Evolutionary conservation across 257 asterid species (phyloP), one percentile per base, ranked within the genome.

Genomic region (Jasminum sambac): DNA sequence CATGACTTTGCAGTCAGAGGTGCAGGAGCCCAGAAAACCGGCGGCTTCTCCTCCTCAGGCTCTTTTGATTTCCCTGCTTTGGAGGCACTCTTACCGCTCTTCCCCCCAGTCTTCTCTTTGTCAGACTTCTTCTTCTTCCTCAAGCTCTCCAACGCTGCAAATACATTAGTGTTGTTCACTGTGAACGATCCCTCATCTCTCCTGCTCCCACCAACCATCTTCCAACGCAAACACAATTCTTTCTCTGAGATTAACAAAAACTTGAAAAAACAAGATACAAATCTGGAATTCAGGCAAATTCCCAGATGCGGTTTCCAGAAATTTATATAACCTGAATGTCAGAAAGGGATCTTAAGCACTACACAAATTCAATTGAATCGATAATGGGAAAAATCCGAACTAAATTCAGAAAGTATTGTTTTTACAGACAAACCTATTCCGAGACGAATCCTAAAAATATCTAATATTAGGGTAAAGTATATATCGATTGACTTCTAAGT

Each of bases 121-220:
- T 84, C 95, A 62, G 95, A 84, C 76, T 86, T 89, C 81, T 85
- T 89, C 88, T 82, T 89, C 88, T 82, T 89, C 90, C 79, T 87
- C 81, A 81, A 44, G 77, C 74, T 87, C 24, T 85, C 96, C 41
- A 89, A 74, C 62, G 96, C 96, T n/a, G 96, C 96, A 82, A 89
- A 89, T 68, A 85, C 96, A 69, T 89, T 89, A 65, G 83, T 79
- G 77, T 76, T 85, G 79, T 68, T 83, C 84, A 85, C 86, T 25
- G 81, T 75, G 62, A 81, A 76, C 0, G 95, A 86, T 65, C 89
- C 92, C 67, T 86, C 96, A 39, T 81, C 84, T 72, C 88, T 86
- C 82, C 86, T 82, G 69, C 73, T 86, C 74, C 89, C 89, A 75
- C 93, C 83, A 59, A 84, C 90, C 91, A 89, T 89, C 64, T 82